phyloP scores from a whole-genome alignment of 345 rosid species.

The Gossypium sturtianum region DNA sequence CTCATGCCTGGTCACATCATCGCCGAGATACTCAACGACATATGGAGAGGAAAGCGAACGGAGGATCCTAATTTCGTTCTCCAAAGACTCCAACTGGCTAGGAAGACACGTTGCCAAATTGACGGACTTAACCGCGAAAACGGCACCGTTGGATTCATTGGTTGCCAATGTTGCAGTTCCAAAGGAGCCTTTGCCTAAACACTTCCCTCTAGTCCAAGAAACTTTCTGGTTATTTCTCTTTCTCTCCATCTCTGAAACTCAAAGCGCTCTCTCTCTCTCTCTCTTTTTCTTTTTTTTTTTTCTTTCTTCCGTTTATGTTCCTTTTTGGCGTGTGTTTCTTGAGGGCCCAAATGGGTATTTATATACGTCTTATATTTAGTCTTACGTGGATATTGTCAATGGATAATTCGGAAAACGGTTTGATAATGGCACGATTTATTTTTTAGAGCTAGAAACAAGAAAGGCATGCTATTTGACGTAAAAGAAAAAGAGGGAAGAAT shows the following conservation, averaged over 20 bases:
- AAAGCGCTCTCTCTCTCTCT: no score
- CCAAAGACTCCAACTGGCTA: constrained; percentile 31
- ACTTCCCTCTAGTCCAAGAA: constrained; percentile 44
- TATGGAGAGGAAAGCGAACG: constrained; percentile 44
- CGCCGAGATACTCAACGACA: constrained; percentile 47
- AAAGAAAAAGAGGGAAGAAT: neutral
- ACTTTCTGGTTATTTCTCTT: neutral
- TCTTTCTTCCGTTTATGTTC: no score
- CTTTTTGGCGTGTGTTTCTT: neutral
- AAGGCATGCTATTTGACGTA: neutral
- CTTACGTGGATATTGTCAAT: constrained; percentile 10
- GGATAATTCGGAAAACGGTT: constrained; percentile 12
- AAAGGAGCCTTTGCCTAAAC: constrained; percentile 47
- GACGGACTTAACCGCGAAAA: constrained; percentile 60
- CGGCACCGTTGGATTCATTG: constrained; percentile 19
- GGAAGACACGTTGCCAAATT: constrained; percentile 21
- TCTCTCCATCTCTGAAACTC: constrained; percentile 15
- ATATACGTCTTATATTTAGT: neutral
- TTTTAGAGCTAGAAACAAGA: neutral
- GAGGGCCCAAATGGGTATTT: constrained; percentile 17
- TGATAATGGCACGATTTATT: constrained; percentile 15
- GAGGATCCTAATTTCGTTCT: constrained; percentile 53
- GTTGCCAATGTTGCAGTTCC: constrained; percentile 46
- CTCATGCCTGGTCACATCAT: constrained; percentile 37
- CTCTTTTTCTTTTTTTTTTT: no score